phyloP scores from a whole-genome alignment of 306 rosid genomes.

The Fragaria iinumae region DNA sequence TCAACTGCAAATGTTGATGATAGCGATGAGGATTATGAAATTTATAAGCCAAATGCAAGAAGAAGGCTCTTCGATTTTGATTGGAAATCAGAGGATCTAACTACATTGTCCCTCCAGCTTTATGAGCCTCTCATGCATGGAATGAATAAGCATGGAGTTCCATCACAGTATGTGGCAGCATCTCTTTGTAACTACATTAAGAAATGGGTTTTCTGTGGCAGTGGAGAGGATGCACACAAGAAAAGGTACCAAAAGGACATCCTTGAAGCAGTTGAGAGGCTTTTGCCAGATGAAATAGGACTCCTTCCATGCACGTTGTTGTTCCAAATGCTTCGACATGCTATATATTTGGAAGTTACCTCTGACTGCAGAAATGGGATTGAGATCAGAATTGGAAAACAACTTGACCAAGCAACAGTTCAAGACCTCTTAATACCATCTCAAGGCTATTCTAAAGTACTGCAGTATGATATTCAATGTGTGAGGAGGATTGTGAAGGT shows the following conservation, averaged over 20 bases:
- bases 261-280: conserved; percentile 55
- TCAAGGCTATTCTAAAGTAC: conserved; percentile 33
- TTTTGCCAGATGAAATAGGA: conserved; percentile 39
- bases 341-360: conserved; percentile 33
- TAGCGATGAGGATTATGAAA: conserved; percentile 13
- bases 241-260: conserved; percentile 40
- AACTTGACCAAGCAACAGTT: conserved; percentile 48
- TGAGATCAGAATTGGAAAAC: conserved; percentile 47
- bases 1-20: neutral
- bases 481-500: conserved; percentile 37
- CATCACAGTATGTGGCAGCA: conserved; percentile 29
- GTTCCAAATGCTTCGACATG: conserved; percentile 36
- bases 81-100: conserved; percentile 40
- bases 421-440: conserved; percentile 40
- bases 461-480: conserved; percentile 37
- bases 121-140: conserved; percentile 41
- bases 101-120: conserved; percentile 34
- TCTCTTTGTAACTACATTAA: conserved; percentile 39
- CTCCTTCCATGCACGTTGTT: conserved; percentile 35
- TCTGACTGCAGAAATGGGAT: conserved; percentile 40
- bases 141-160: conserved; percentile 36
- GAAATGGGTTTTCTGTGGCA: conserved; percentile 35
- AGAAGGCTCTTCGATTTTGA: conserved; percentile 45
- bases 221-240: conserved; percentile 23
- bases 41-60: conserved; percentile 30